A percentile compares a stretch with the other conserved stretches of the same genome.
Conservation (phyloP, 176 grass and related monocot species). For the Hsuehochloa calcarea region DNA sequence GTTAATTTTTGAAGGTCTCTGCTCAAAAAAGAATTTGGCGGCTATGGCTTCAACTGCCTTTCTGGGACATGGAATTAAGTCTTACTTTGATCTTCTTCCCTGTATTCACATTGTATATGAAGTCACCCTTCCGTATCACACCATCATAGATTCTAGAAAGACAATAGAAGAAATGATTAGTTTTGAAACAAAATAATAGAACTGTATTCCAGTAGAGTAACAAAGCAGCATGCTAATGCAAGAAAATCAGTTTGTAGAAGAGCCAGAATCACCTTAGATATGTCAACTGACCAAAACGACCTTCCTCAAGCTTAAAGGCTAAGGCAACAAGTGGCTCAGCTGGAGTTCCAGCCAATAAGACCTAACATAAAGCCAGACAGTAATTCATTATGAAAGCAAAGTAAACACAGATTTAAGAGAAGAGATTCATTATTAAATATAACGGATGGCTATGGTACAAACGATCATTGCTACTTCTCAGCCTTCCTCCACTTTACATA, state of each 20-base stretch:
- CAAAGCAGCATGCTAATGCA: conserved; percentile 8
- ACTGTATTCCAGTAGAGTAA: conserved; percentile 2
- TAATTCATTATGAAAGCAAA: conserved; percentile 23
- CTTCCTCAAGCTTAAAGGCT: conserved; percentile 97
- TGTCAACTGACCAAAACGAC: conserved; percentile 97
- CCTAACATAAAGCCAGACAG: conserved; percentile 44
- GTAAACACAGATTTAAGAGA: not conserved
- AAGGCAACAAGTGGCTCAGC: conserved; percentile 80
- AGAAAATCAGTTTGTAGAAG: conserved; percentile 6
- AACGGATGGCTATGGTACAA: not conserved
- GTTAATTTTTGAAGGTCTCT: not conserved
- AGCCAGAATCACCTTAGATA: conserved; percentile 70
- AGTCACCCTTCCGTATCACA: conserved; percentile 88
- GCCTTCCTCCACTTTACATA: not conserved
- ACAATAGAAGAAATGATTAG: conserved; percentile 32
- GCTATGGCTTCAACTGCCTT: conserved; percentile 3
- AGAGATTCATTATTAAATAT: conserved; percentile 1
- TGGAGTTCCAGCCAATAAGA: conserved; percentile 73
- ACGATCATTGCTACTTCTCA: not conserved
- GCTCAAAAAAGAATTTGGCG: not conserved
- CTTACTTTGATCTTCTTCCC: conserved; percentile 97
- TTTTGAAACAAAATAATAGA: conserved; percentile 11
- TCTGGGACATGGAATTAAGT: conserved; percentile 9
- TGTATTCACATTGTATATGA: conserved; percentile 94
- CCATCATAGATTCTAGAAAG: conserved; percentile 90